Conservation (phyloP, 1,284 basidiomycete genomes). For the Heterobasidion parviporum region DNA sequence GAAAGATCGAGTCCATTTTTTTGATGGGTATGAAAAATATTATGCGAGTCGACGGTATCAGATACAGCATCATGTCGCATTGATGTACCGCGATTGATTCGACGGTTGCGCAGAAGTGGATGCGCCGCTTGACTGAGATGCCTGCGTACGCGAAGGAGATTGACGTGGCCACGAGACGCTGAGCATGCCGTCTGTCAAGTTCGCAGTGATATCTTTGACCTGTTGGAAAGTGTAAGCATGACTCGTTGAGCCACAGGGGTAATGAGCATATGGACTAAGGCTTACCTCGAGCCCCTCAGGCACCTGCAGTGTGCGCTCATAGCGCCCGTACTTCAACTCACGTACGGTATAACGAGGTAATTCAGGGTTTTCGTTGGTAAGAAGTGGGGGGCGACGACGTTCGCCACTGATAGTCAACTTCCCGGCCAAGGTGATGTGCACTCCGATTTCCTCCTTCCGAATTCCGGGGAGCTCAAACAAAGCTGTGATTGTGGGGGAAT, state of each 20-base stretch:
- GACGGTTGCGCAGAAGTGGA: not conserved
- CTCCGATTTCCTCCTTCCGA: conserved; percentile 35
- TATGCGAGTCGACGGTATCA: too few species aligned
- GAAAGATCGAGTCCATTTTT: too few species aligned
- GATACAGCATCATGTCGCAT: too few species aligned
- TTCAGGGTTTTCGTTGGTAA: conserved; percentile 3
- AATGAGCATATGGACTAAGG: conserved; percentile 7
- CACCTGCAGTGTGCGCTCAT: conserved; percentile 35
- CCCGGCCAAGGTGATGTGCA: conserved; percentile 32
- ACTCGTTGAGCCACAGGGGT: not conserved
- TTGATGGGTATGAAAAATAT: too few species aligned
- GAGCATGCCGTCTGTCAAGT: conserved; percentile 39
- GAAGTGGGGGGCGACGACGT: conserved; percentile 22
- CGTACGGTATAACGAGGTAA: conserved; percentile 21
- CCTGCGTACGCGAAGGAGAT: not conserved
- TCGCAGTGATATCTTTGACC: conserved; percentile 15
- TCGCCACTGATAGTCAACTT: conserved; percentile 37
- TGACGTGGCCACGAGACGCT: conserved; percentile 40
- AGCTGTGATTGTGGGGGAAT: conserved; percentile 30
- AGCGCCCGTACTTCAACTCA: conserved; percentile 47
- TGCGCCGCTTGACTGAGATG: not conserved
- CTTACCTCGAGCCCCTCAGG: conserved; percentile 41
- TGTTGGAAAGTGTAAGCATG: conserved; percentile 3
- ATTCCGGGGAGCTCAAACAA: conserved; percentile 52
- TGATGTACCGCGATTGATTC: not conserved